Percentiles rank a stretch among this genome's conserved stretches.
Evolutionary conservation across 139 green algal species (phyloP).

Genomic region (Micromonas pusilla): DNA sequence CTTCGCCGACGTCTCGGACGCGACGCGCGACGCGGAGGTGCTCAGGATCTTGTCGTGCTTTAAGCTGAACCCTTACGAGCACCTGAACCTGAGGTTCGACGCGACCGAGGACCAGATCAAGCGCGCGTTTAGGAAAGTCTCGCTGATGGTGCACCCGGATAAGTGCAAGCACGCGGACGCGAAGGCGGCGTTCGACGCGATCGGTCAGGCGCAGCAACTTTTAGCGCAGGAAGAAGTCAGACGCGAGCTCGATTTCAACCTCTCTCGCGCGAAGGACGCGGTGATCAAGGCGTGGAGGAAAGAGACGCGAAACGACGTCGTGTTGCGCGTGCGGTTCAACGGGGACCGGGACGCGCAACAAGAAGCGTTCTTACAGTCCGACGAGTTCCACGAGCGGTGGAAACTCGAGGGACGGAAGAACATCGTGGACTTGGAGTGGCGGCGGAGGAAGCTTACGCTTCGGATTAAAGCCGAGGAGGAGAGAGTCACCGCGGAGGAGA

Average conservation of each 20-base stretch:
- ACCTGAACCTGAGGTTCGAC: slow-evolving; percentile 30
- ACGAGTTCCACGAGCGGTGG: slow-evolving; percentile 34
- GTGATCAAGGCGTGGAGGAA: slow-evolving; percentile 8
- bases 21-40: slow-evolving; percentile 2
- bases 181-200: slow-evolving; percentile 32
- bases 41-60: slow-evolving; percentile 30
- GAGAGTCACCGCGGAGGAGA: neutral
- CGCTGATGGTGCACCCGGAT: slow-evolving; percentile 33
- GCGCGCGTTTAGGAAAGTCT: slow-evolving; percentile 26
- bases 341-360: neutral
- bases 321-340: neutral
- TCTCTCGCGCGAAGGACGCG: neutral
- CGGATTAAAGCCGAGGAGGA: slow-evolving; percentile 24
- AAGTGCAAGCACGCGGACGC: slow-evolving; percentile 36
- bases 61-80: slow-evolving; percentile 38
- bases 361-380: slow-evolving; percentile 6
- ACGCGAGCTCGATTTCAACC: slow-evolving; percentile 1
- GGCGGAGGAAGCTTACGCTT: slow-evolving; percentile 15
- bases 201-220: slow-evolving; percentile 16
- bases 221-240: slow-evolving; percentile 15
- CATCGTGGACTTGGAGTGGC: slow-evolving; percentile 32
- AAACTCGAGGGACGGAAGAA: slow-evolving; percentile 22
- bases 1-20: slow-evolving; percentile 15
- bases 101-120: slow-evolving; percentile 13
- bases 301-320: neutral